Base-by-base conservation (phyloP, 2,329 filamentous ascomycete genomes). In the Talaromyces albobiverticillius region DNA sequence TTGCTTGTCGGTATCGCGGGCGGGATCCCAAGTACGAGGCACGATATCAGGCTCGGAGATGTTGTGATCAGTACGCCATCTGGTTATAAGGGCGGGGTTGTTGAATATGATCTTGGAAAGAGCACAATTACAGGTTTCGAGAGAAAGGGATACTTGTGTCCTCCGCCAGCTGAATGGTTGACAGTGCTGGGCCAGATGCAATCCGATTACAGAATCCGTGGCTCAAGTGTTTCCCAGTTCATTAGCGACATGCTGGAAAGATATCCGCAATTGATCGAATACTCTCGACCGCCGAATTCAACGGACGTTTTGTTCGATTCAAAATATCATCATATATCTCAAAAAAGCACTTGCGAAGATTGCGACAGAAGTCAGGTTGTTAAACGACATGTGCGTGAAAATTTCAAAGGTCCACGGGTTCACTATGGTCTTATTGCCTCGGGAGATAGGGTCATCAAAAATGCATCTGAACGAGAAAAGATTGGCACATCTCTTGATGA, bases 91-190 rank as follows among this genome's bases (percentile, higher is more conserved):
- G 54, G 50, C 10, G 60, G 61, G 6, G 61, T 64, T 7, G 42
- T 64, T 10, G 59, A 62, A 11, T 63, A 61, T 10, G 60, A 65
- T 38, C 52, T 59, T 22, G 60, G 61, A 2, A 63, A 64, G 48
- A 43, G 54, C 3, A 6, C 52, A 3, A 9, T 20, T 16, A 47
- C 45, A 47, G 22, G 29, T 26, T 47, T 45, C 42, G 4, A 47
- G 29, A 31, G 8, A 32, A 31, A 31, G n/a, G 25, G n/a, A 10
- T 47, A 47, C 25, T 13, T 47, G 11, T 47, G 23, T 31, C 45
- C 22, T 18, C 25, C 45, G 8, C n/a, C 22, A 47, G 18, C 42
- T 14, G 42, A 40, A 40, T 40, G 36, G 36, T 20, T 40, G 36
- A 20, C 6, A 7, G 36, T n/a, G 18, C 36, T 40, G 5, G 7